Evolutionary conservation across 306 rosid genomes (phyloP), one percentile per base, ranked within the genome.

Genomic region (Trifolium pratense): DNA sequence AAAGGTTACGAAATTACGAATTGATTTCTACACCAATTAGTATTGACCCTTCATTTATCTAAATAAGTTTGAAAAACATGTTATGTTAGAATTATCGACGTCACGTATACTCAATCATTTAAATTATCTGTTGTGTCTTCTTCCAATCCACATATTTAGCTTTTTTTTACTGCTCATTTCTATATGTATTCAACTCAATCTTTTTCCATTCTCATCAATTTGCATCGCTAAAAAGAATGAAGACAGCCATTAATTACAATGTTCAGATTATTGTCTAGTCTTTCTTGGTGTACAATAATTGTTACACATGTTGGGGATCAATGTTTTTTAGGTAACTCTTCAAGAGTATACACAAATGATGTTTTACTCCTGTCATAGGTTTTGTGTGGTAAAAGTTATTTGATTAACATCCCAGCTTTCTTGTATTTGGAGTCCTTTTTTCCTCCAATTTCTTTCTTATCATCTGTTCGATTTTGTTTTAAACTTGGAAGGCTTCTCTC

Each of bases 391-490:
- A 17, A 7, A 49, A 16, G 7, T 17, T 39, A 2, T 9, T 37
- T 39, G 45, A 9, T 39, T 39, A 9, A 10, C 45, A 39, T 14
- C 14, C 45, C 14, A 2, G 13, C 43, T 37, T 13, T 48, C 21
- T n/a, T 48, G 55, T n/a, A n/a, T 53, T 18, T 17, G 12, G 29
- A 18, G 60, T 20, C 23, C 29, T n/a, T 9, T 53, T 53, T 53
- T 53, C 29, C n/a, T 55, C n/a, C n/a, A n/a, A n/a, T n/a, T n/a
- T n/a, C n/a, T n/a, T 55, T 21, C 61, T 55, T 55, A 55, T 55
- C 60, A 21, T 20, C 15, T 9, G 60, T 55, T 55, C 1, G 32
- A 21, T 51, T 11, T 21, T 55, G 32, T 21, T 21, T 23, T 55
- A 55, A 55, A 55, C 31, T 21, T 12, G 36, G 16, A 57, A 57